Percentiles rank a stretch among this genome's conserved stretches.
Evolutionary conservation across 768 basidiomycete genomes (phyloP).

Genomic region (Agaricus blazei): DNA sequence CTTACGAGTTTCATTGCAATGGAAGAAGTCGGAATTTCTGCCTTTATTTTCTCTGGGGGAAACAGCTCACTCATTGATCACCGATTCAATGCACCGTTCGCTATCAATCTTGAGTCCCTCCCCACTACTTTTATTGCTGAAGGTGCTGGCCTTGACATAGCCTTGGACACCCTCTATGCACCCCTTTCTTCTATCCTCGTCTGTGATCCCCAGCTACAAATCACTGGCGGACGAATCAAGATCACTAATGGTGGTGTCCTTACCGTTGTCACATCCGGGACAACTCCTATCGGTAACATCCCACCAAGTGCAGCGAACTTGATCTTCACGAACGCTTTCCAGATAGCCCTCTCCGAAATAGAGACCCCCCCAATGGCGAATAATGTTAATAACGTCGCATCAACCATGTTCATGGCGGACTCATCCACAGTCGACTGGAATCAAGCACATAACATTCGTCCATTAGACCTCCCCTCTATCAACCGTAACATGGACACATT

Average conservation of each 20-base stretch:
- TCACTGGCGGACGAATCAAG: constrained; percentile 2
- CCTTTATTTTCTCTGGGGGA: not conserved
- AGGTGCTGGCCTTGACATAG: not conserved
- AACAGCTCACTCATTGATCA: not conserved
- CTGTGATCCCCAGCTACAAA: not conserved
- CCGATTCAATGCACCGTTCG: not conserved
- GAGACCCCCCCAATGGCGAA: not conserved
- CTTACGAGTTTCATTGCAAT: not conserved
- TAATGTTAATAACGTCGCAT: constrained; percentile 6
- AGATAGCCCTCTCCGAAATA: not conserved
- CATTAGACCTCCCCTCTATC: not conserved
- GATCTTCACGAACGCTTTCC: not conserved
- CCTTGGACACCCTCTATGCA: not conserved
- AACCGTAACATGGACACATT: constrained; percentile 5
- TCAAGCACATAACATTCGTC: not conserved
- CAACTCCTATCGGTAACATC: constrained; percentile 1
- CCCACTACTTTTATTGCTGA: not conserved
- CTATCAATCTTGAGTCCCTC: constrained; percentile 1
- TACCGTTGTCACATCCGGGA: not conserved
- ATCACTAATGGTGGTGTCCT: not conserved
- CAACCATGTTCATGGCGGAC: constrained; percentile 7
- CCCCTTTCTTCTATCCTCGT: constrained; percentile 6
- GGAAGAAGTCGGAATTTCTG: not conserved
- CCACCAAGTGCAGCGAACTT: not conserved
- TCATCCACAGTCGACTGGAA: constrained; percentile 2